Conservation (phyloP, 2,329 filamentous ascomycete genomes). For the Phialocephala sp. region DNA sequence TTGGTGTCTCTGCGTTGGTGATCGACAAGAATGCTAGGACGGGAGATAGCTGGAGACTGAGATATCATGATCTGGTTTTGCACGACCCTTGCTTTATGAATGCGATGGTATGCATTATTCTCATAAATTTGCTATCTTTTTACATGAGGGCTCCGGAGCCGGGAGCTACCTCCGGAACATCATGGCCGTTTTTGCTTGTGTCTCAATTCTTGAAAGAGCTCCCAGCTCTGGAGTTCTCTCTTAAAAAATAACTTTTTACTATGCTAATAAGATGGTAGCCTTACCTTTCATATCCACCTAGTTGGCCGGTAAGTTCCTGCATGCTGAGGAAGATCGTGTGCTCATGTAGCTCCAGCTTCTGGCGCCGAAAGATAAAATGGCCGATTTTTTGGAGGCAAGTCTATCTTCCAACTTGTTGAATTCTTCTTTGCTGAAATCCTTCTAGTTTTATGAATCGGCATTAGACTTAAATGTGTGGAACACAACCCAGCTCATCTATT, state of each 20-base stretch:
- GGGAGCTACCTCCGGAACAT: too few relatives aligned
- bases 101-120: slow-evolving; percentile 47
- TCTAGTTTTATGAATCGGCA: slow-evolving; percentile 61
- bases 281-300: slow-evolving; percentile 52
- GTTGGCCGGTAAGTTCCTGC: slow-evolving; percentile 7
- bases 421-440: not conserved
- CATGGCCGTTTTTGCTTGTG: too few relatives aligned
- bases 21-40: slow-evolving; percentile 61
- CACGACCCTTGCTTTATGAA: slow-evolving; percentile 67
- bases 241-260: too few relatives aligned
- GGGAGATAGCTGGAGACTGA: slow-evolving; percentile 66
- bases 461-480: slow-evolving; percentile 72
- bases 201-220: too few relatives aligned
- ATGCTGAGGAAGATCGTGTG: slow-evolving; percentile 64
- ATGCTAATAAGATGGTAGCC: slow-evolving; percentile 44
- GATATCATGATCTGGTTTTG: slow-evolving; percentile 68
- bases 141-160: too few relatives aligned
- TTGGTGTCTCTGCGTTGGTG: slow-evolving; percentile 58
- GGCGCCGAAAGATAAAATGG: slow-evolving; percentile 73
- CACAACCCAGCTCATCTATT: slow-evolving; percentile 52
- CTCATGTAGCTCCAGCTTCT: slow-evolving; percentile 65
- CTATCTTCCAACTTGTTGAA: not conserved
- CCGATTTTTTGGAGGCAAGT: slow-evolving; percentile 61
- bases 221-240: too few relatives aligned
- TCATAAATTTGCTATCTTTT: too few relatives aligned